A percentile compares a stretch with the other conserved stretches of the same genome.
phyloP scores from a whole-genome alignment of 2,329 filamentous ascomycete species.

The Aspergillus sclerotialis region DNA sequence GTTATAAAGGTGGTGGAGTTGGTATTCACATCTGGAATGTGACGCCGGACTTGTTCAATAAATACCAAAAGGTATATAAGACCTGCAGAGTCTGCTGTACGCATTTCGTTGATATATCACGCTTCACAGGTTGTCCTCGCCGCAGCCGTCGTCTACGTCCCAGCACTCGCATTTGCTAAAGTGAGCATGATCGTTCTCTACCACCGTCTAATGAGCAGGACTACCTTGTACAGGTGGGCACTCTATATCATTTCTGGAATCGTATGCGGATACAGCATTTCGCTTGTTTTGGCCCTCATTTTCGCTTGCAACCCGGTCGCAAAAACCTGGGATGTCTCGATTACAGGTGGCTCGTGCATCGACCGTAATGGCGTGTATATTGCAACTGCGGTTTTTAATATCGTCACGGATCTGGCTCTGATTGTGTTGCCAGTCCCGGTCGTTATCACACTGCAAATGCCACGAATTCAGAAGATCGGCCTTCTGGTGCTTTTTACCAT shows the following conservation, averaged over 20 bases:
- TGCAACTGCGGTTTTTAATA: constrained; percentile 13
- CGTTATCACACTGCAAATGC: constrained; percentile 13
- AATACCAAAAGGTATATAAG: constrained; percentile 12
- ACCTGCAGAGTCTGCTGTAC: not conserved
- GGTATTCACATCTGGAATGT: constrained; percentile 17
- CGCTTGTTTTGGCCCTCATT: constrained; percentile 12
- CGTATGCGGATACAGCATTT: constrained; percentile 13
- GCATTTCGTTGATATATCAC: not conserved
- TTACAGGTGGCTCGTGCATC: constrained; percentile 10
- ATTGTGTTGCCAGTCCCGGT: constrained; percentile 14
- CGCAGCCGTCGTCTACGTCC: constrained; percentile 15
- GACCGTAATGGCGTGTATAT: constrained; percentile 9
- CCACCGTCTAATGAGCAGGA: constrained; percentile 12
- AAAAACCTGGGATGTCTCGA: constrained; percentile 10
- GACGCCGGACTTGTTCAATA: constrained; percentile 8
- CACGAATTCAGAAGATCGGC: constrained; percentile 13
- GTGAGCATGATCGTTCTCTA: constrained; percentile 18
- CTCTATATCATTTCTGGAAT: constrained; percentile 10
- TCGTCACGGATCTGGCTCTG: constrained; percentile 13
- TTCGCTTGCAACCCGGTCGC: constrained; percentile 11
- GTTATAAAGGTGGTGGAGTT: constrained; percentile 11
- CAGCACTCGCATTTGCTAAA: constrained; percentile 16
- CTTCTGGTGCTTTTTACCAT: constrained; percentile 14
- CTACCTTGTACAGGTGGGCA: constrained; percentile 6
- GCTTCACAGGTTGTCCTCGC: constrained; percentile 9